phyloP scores from a whole-genome alignment of 2,329 filamentous ascomycete genomes.

The Stachybotrys chartarum region DNA sequence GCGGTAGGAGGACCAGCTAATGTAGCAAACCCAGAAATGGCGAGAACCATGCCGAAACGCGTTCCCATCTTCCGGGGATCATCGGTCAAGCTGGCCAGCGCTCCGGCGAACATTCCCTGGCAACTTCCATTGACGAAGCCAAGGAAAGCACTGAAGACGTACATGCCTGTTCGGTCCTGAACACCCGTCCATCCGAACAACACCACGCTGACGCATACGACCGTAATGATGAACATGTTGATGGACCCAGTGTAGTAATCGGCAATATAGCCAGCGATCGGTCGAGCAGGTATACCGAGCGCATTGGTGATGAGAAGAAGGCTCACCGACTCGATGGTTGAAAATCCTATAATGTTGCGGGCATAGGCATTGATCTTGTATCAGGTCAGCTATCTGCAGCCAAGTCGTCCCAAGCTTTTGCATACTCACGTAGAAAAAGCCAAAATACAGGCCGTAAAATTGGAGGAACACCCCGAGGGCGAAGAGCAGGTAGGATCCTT shows the following conservation, averaged over 20 bases:
- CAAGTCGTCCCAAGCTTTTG: neutral
- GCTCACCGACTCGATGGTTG: conserved; percentile 41
- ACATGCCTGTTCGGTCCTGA: conserved; percentile 27
- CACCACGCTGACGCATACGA: conserved; percentile 35
- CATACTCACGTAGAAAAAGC: conserved; percentile 35
- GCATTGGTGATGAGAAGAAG: conserved; percentile 52
- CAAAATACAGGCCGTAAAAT: conserved; percentile 31
- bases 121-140: conserved; percentile 35
- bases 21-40: conserved; percentile 31
- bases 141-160: conserved; percentile 35
- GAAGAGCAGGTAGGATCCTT: conserved; percentile 47
- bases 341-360: conserved; percentile 34
- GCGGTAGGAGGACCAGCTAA: conserved; percentile 37
- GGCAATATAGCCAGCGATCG: conserved; percentile 44
- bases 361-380: conserved; percentile 36
- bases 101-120: conserved; percentile 32
- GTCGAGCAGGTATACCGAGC: conserved; percentile 46
- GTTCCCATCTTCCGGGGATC: conserved; percentile 37
- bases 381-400: conserved; percentile 1
- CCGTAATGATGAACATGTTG: conserved; percentile 46
- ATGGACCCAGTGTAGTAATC: conserved; percentile 45
- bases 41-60: conserved; percentile 38
- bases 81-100: conserved; percentile 32
- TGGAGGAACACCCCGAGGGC: conserved; percentile 40
- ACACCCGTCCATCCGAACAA: conserved; percentile 52